Evolutionary conservation across 2,329 filamentous ascomycete genomes (phyloP), one percentile per base, ranked within the genome.

Genomic region (Zasmidium citrigriseum): DNA sequence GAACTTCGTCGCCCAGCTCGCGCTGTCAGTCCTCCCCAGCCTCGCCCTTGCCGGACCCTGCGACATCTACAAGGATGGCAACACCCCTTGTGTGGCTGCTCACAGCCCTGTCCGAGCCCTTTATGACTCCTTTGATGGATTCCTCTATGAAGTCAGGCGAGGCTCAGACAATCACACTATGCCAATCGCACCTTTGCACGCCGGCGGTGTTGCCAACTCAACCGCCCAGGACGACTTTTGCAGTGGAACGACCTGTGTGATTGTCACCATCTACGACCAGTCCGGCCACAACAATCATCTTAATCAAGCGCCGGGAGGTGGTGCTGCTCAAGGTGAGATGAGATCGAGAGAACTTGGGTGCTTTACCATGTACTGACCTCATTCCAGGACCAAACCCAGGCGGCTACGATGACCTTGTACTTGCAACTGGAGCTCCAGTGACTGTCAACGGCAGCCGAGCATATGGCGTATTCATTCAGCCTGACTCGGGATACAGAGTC

Each of bases 51-150:
- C 83, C 38, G 84, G 77, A 9, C 84, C 85, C 4, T 87, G 84
- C 63, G 85, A 87, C 60, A 77, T 87, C 61, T 88, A 87, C 72
- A 66, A 1, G 75, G n/a, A 78, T 0, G 84, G 83, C 1, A 78
- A 78, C 52, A 86, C 83, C 1, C 83, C 84, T 18, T 88, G 85
- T 64, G 73, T 87, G 14, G 85, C 85, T 0, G 85, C 85, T 0
- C 85, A 87, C 67, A 82, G 82, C 68, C 87, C 84, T 22, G 87
- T 85, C 56, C 82, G 85, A 1, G 83, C 84, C n/a, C 70, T 88
- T 9, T 87, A 86, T 72, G 78, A 71, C 63, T 65, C 75, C 52
- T 87, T 74, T 72, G 75, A 51, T 4, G 82, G 82, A 3, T 49
- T 80, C 0, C 80, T 87, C 1, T 87, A 88, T 70, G 83, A 87